These are phyloP conservation scores for Microsporum canis DNA, from an alignment of 2,329 filamentous ascomycete genomes.

Conservation along the genomic window DNA sequence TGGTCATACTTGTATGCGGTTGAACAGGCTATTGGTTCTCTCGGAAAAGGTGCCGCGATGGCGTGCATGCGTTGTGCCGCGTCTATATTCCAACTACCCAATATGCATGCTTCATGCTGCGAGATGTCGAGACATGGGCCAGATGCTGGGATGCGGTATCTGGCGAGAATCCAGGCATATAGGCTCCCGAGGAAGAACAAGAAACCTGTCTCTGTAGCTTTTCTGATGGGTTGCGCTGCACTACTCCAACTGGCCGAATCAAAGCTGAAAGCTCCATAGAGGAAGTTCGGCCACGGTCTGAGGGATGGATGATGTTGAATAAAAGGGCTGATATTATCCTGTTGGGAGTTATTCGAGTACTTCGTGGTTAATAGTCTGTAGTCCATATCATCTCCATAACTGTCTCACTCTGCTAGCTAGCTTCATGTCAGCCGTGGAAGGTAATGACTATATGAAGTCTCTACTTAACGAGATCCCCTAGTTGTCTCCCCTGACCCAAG, in stretches of 20 bases:
- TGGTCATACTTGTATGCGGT: too few species aligned
- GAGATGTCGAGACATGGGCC: background rate
- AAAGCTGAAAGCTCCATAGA: background rate
- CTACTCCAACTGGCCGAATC: background rate
- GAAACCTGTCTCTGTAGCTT: background rate
- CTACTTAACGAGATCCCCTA: background rate
- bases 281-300: background rate
- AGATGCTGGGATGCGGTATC: background rate
- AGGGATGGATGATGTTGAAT: background rate
- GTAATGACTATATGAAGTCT: background rate
- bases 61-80: background rate
- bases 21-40: background rate
- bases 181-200: too few species aligned
- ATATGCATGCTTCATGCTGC: background rate
- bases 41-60: background rate
- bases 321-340: background rate
- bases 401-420: background rate
- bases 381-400: background rate
- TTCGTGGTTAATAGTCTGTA: background rate
- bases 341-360: background rate
- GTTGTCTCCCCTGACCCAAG: background rate
- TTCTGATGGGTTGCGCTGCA: background rate
- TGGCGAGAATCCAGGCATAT: too few species aligned
- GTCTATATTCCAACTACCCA: background rate
- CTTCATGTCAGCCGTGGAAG: background rate